Percentiles rank a stretch among this genome's conserved stretches.
phyloP scores from a whole-genome alignment of 2,329 filamentous ascomycete genomes.

The Curvularia sp. region DNA sequence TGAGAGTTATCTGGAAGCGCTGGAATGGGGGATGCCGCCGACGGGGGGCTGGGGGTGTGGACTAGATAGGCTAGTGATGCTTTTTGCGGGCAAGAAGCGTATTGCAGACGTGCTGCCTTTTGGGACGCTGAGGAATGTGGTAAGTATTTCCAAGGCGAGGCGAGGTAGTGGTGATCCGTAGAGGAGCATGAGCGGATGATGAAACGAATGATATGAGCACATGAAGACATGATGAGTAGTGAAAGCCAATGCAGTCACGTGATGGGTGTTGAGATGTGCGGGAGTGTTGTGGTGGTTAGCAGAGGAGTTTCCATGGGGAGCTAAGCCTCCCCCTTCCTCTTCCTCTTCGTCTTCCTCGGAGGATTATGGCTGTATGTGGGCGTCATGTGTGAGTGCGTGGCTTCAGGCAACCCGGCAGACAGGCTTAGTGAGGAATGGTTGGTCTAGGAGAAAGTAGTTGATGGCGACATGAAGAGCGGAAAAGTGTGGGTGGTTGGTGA shows the following conservation, averaged over 20 bases:
- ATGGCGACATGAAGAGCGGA: neutral
- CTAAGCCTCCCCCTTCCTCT: too few species aligned
- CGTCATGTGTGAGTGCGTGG: slow-evolving; percentile 5
- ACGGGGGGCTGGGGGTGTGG: slow-evolving; percentile 98
- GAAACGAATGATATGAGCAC: neutral
- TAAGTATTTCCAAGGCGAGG: slow-evolving; percentile 47
- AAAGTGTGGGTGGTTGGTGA: neutral
- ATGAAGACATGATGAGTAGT: neutral
- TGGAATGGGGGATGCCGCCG: slow-evolving; percentile 91
- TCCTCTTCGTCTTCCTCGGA: slow-evolving; percentile 9
- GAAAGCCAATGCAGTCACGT: neutral
- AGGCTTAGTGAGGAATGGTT: neutral
- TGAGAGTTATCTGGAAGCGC: slow-evolving; percentile 80
- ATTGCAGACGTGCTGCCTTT: slow-evolving; percentile 90
- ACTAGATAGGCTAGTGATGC: slow-evolving; percentile 88
- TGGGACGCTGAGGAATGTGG: slow-evolving; percentile 75
- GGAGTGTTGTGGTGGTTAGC: too few species aligned
- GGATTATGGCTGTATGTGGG: slow-evolving; percentile 4
- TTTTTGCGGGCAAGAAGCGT: slow-evolving; percentile 78
- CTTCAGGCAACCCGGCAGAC: neutral
- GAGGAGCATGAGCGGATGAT: neutral
- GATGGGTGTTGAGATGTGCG: neutral
- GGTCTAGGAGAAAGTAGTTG: neutral
- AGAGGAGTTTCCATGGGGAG: too few species aligned
- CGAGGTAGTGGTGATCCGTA: slow-evolving; percentile 1